Percentiles rank a stretch among this genome's conserved stretches.
Conservation (phyloP, 495 filamentous ascomycete species). For the Lepraria neglecta region DNA sequence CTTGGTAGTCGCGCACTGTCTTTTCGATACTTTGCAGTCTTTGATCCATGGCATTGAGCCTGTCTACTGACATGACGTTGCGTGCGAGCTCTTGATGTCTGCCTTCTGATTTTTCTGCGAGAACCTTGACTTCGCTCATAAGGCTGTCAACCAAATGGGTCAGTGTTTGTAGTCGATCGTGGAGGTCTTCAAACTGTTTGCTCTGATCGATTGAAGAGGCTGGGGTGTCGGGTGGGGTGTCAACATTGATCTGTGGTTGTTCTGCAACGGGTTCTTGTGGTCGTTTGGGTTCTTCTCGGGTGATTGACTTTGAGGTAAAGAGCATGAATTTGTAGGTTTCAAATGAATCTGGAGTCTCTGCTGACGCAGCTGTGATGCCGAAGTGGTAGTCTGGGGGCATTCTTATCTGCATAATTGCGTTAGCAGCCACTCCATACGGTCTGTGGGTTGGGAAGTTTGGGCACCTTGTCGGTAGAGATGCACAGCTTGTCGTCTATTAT, state of each 20-base stretch:
- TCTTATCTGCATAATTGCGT: slow-evolving; percentile 43
- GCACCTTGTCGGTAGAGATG: slow-evolving; percentile 72
- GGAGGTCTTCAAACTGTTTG: slow-evolving; percentile 71
- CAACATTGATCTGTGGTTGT: slow-evolving; percentile 23
- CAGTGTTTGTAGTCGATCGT: slow-evolving; percentile 70
- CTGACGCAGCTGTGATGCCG: slow-evolving; percentile 79
- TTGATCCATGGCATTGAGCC: slow-evolving; percentile 50
- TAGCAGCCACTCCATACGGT: background rate
- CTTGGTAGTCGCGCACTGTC: slow-evolving; percentile 61
- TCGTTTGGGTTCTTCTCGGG: slow-evolving; percentile 35
- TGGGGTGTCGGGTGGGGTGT: slow-evolving; percentile 38
- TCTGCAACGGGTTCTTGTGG: slow-evolving; percentile 36
- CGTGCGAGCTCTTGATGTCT: slow-evolving; percentile 53
- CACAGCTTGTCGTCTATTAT: slow-evolving; percentile 75
- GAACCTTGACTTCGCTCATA: slow-evolving; percentile 53
- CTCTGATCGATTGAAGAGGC: slow-evolving; percentile 45
- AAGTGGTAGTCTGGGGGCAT: slow-evolving; percentile 79
- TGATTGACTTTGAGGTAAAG: slow-evolving; percentile 23
- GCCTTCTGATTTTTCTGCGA: slow-evolving; percentile 41
- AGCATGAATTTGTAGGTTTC: slow-evolving; percentile 84
- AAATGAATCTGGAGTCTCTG: slow-evolving; percentile 88
- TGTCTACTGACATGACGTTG: slow-evolving; percentile 41
- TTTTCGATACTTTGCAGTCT: slow-evolving; percentile 55
- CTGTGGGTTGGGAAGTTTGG: background rate
- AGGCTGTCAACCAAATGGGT: slow-evolving; percentile 66